These are phyloP conservation scores for Phaeosphaeriaceae sp. DNA, from an alignment of 2,329 filamentous ascomycete genomes.

Conservation along the genomic window DNA sequence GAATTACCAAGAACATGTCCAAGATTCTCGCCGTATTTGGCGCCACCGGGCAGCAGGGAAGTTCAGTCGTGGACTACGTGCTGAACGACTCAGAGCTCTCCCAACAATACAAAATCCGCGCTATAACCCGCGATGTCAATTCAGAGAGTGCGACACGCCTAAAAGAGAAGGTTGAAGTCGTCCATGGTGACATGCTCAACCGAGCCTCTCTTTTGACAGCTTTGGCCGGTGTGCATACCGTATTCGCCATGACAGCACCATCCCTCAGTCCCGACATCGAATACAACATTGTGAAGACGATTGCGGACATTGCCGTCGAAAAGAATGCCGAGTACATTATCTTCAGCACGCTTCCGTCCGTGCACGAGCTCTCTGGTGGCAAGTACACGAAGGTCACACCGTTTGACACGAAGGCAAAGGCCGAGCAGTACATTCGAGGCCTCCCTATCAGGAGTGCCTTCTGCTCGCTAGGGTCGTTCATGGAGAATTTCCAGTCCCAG, in stretches of 20 bases:
- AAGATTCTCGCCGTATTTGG: slow-evolving; percentile 51
- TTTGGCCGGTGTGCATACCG: slow-evolving; percentile 53
- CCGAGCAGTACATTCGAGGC: slow-evolving; percentile 30
- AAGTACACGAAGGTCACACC: slow-evolving; percentile 43
- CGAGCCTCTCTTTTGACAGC: slow-evolving; percentile 49
- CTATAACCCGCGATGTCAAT: slow-evolving; percentile 55
- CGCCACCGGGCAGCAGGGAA: slow-evolving; percentile 60
- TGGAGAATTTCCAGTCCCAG: slow-evolving; percentile 15
- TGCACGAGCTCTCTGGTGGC: slow-evolving; percentile 42
- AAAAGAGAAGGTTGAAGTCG: slow-evolving; percentile 41
- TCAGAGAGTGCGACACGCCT: slow-evolving; percentile 45
- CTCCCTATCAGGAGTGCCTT: slow-evolving; percentile 40
- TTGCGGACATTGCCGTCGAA: slow-evolving; percentile 48
- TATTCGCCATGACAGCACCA: slow-evolving; percentile 56
- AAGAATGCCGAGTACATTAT: slow-evolving; percentile 50
- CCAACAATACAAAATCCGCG: slow-evolving; percentile 56
- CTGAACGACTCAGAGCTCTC: slow-evolving; percentile 54
- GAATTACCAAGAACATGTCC: slow-evolving; percentile 11
- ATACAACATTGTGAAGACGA: slow-evolving; percentile 36
- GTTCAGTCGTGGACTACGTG: slow-evolving; percentile 54
- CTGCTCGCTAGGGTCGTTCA: slow-evolving; percentile 15
- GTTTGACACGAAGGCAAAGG: slow-evolving; percentile 53
- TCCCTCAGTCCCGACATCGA: background rate
- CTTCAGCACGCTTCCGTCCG: slow-evolving; percentile 49
- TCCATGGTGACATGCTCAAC: slow-evolving; percentile 51